These are phyloP conservation scores for Phytophthora ohioensis DNA, from an alignment of 352 stramenopile genomes.

Conservation along the genomic window DNA sequence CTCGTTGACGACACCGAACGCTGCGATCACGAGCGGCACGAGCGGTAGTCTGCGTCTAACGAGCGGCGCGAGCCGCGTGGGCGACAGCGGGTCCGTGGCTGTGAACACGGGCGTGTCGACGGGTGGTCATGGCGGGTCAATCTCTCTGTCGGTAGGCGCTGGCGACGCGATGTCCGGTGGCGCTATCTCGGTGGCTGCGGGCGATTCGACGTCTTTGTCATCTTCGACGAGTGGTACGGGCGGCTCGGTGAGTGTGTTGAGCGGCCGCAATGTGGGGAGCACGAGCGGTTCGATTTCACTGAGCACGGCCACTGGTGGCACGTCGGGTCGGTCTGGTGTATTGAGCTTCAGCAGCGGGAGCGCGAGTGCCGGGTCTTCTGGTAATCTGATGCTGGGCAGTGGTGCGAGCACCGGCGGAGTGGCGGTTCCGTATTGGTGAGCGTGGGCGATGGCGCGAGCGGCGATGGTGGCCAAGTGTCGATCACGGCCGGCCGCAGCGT, in stretches of 20 bases:
- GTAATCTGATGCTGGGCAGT: constrained; percentile 20
- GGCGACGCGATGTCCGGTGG: constrained; percentile 23
- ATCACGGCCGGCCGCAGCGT: no score
- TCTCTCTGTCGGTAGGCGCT: constrained; percentile 14
- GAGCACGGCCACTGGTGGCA: constrained; percentile 13
- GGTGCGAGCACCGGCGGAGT: constrained; percentile 27
- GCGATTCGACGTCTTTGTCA: constrained; percentile 20
- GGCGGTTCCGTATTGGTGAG: constrained; percentile 26
- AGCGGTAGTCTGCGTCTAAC: constrained; percentile 22
- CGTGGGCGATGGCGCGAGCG: no score
- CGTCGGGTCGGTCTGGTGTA: constrained; percentile 19
- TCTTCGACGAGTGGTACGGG: constrained; percentile 6
- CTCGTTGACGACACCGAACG: constrained; percentile 25
- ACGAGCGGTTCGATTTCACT: constrained; percentile 33
- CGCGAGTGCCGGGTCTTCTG: constrained; percentile 20
- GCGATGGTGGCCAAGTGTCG: no score
- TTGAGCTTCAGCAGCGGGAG: constrained; percentile 26
- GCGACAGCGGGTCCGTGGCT: constrained; percentile 30
- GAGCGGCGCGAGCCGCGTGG: constrained; percentile 24
- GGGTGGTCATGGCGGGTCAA: constrained; percentile 13
- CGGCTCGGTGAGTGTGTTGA: constrained; percentile 26
- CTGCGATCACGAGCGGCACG: constrained; percentile 6
- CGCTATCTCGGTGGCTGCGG: constrained; percentile 10
- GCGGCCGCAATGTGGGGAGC: constrained; percentile 28
- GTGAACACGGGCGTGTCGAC: constrained; percentile 11